Base-by-base conservation (phyloP, 2,329 filamentous ascomycete species). In the Coniosporium tulheliwenetii region DNA sequence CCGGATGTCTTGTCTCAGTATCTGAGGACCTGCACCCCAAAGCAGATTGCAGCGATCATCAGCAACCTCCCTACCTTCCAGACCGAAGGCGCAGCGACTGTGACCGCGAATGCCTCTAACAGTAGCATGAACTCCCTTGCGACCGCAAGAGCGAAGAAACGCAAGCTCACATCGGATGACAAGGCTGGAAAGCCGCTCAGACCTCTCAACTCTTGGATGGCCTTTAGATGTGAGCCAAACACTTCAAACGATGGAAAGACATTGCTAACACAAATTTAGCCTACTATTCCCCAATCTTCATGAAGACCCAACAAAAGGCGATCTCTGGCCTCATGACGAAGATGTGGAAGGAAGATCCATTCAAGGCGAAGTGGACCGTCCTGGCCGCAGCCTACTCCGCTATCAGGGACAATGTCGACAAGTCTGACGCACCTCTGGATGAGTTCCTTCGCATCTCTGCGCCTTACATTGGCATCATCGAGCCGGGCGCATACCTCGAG, bases 341-440 rank as follows among this genome's bases (percentile, higher is more conserved):
- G 29, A 57, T 73, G 44, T 75, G 71, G 71, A 53, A 61, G 38
- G 54, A 58, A 31, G 70, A 75, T 46, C 60, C 58, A 37, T 66
- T 65, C 57, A 64, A 69, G 48, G 59, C 62, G 44, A 64, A 70
- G 47, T 74, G 70, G 69, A 60, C 60, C 38, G 56, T 75, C 44
- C 53, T 74, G 43, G 66, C 69, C 38, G 71, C 71, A 50, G 67
- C 70, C 13, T 75, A 71, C 60, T 74, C 70, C 30, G 61, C 64
- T 44, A 59, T 72, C 38, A 65, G 70, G 38, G 70, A 73, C 48
- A 57, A 65, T 36, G 52, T 67, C 40, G 66, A 69, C 48, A 65
- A 66, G 45, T 53, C 58, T 15, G 57, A 63, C 30, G 62, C 68
- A 16, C 58, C 65, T 36, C 57, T 75, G 32, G 60, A 67, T 38